Conservation (phyloP, 495 filamentous ascomycete species). For the Neurospora sp. region DNA sequence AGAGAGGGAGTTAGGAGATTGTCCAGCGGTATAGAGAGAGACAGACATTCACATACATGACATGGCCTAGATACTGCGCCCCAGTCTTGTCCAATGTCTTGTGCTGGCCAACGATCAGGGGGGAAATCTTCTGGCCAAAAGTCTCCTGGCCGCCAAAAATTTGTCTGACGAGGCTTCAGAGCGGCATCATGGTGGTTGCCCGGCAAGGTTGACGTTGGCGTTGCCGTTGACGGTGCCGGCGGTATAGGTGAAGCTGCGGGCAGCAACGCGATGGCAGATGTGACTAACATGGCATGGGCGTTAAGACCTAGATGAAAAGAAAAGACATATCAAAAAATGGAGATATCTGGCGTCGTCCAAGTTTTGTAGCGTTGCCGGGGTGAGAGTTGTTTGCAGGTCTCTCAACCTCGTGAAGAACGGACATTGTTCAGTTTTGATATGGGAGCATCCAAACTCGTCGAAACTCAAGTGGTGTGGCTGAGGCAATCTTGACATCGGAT, state of each 20-base stretch:
- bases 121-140: background rate
- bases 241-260: background rate
- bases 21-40: background rate
- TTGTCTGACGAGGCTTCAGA: background rate
- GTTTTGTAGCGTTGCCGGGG: background rate
- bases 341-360: background rate
- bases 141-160: background rate
- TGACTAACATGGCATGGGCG: background rate
- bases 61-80: background rate
- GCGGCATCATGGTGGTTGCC: background rate
- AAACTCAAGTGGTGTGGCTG: background rate
- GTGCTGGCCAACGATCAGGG: background rate
- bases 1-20: background rate
- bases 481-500: background rate
- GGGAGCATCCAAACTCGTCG: background rate
- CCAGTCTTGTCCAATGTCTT: background rate
- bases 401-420: background rate
- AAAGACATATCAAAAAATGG: background rate
- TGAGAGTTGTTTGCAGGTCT: background rate
- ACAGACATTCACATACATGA: background rate
- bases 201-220: background rate
- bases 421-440: background rate
- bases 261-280: background rate
- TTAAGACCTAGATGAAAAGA: background rate
- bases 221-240: background rate